Percentiles rank a stretch among this genome's conserved stretches.
Evolutionary conservation across 768 basidiomycete genomes (phyloP).

Genomic region (Leccinum barrowsii): DNA sequence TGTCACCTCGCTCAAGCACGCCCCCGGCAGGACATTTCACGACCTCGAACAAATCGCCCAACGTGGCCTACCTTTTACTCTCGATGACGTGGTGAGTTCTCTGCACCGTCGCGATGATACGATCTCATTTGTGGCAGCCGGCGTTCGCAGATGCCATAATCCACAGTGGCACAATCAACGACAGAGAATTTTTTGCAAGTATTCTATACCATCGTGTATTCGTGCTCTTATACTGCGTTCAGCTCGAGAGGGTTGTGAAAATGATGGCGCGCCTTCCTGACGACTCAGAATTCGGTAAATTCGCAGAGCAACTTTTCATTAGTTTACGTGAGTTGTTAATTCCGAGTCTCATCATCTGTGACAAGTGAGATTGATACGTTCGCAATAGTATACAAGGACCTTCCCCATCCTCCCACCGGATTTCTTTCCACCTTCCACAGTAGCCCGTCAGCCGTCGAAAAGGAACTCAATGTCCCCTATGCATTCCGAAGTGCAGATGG

Average conservation of each 20-base stretch:
- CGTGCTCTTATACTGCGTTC: conserved; percentile 5
- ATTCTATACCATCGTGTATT: not conserved
- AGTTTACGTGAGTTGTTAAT: conserved; percentile 48
- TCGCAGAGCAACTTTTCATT: conserved; percentile 50
- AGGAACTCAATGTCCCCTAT: conserved; percentile 35
- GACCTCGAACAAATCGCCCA: conserved; percentile 29
- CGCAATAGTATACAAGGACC: conserved; percentile 65
- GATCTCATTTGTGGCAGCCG: conserved; percentile 31
- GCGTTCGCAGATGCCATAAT: conserved; percentile 47
- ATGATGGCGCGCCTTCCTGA: conserved; percentile 53
- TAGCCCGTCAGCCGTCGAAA: not conserved
- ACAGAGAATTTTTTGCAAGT: conserved; percentile 58
- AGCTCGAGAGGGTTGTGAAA: conserved; percentile 65
- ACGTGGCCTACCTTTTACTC: conserved; percentile 26
- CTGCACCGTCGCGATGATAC: not conserved
- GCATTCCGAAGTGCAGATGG: conserved; percentile 59
- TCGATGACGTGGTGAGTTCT: conserved; percentile 27
- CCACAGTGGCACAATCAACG: conserved; percentile 46
- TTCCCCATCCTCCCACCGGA: conserved; percentile 67
- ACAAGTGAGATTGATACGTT: not conserved
- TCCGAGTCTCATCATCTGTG: not conserved
- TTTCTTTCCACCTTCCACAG: conserved; percentile 38
- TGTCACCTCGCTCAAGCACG: not conserved
- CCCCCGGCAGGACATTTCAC: conserved; percentile 16
- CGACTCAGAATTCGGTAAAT: conserved; percentile 25